These are phyloP conservation scores for Wickerhamomyces sp. DNA, from an alignment of 1,139 yeast genomes.

Conservation along the genomic window DNA sequence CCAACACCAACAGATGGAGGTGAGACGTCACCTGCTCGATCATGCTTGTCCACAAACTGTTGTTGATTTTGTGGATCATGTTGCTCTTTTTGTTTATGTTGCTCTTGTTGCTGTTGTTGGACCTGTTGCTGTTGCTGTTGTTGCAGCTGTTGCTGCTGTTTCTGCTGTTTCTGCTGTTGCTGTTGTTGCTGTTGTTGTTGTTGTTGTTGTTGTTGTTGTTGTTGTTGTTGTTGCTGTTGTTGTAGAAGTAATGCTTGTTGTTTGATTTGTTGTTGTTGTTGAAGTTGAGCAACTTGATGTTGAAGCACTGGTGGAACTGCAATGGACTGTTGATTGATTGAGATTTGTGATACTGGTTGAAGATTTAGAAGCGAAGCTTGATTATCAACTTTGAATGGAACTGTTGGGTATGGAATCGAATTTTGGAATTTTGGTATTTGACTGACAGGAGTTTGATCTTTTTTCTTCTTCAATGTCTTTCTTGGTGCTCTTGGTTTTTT, in stretches of 20 bases:
- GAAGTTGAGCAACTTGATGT: constrained; percentile 15
- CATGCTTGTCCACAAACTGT: no score
- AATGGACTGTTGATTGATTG: constrained; percentile 5
- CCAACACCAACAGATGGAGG: no score
- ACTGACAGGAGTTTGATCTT: constrained; percentile 17
- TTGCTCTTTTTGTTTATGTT: constrained; percentile 2
- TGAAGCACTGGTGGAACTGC: constrained; percentile 10
- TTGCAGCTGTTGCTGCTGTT: constrained; percentile 4
- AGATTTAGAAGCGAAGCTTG: background rate
- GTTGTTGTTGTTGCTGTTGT: constrained; percentile 4
- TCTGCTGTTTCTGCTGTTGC: constrained; percentile 4
- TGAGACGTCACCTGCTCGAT: no score
- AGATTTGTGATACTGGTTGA: background rate
- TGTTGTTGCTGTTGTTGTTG: constrained; percentile 8
- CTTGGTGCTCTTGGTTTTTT: constrained; percentile 23
- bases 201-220: constrained; percentile 12
- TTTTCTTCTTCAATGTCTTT: constrained; percentile 22
- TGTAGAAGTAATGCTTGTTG: constrained; percentile 7
- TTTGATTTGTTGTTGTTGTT: constrained; percentile 11
- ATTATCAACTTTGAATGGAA: constrained; percentile 12
- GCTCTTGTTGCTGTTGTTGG: constrained; percentile 1
- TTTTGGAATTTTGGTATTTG: constrained; percentile 21
- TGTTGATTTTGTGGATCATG: constrained; percentile 1
- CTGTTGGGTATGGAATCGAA: constrained; percentile 17
- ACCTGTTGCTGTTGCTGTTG: no score